A percentile compares a stretch with the other conserved stretches of the same genome.
Evolutionary conservation across 192 early-diverging fungal species (phyloP).

Genomic region (Phlyctochytrium planicorne): DNA sequence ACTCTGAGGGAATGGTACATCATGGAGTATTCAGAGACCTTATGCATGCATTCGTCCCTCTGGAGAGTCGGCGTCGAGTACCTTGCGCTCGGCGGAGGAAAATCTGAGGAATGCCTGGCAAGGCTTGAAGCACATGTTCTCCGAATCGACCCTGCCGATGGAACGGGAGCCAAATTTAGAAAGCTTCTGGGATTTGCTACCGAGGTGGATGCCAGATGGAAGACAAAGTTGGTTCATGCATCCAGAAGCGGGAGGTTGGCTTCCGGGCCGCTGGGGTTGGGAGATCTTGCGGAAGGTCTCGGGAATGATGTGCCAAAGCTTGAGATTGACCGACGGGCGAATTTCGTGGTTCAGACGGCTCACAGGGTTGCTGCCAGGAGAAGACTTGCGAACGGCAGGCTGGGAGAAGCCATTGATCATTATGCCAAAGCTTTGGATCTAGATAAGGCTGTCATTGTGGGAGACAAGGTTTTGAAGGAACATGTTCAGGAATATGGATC

Average conservation of each 20-base stretch:
- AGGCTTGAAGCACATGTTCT: background rate
- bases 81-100: slow-evolving; percentile 26
- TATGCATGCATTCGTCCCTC: slow-evolving; percentile 22
- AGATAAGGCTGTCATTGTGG: background rate
- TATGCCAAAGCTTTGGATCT: background rate
- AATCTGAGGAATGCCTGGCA: slow-evolving; percentile 4
- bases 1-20: slow-evolving; percentile 26
- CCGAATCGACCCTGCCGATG: background rate
- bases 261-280: no score
- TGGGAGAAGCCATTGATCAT: slow-evolving; percentile 14
- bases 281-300: background rate
- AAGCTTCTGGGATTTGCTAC: background rate
- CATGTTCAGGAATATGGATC: background rate
- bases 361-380: slow-evolving; percentile 1
- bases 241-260: background rate
- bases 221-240: background rate
- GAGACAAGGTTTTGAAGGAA: background rate
- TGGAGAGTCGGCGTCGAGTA: slow-evolving; percentile 59
- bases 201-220: background rate
- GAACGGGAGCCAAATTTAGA: background rate
- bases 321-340: background rate
- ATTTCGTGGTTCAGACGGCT: background rate
- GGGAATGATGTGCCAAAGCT: background rate
- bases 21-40: slow-evolving; percentile 22
- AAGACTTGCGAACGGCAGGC: background rate